Base-by-base conservation (phyloP, 2,329 filamentous ascomycete species). In the Fusarium chuoi region DNA sequence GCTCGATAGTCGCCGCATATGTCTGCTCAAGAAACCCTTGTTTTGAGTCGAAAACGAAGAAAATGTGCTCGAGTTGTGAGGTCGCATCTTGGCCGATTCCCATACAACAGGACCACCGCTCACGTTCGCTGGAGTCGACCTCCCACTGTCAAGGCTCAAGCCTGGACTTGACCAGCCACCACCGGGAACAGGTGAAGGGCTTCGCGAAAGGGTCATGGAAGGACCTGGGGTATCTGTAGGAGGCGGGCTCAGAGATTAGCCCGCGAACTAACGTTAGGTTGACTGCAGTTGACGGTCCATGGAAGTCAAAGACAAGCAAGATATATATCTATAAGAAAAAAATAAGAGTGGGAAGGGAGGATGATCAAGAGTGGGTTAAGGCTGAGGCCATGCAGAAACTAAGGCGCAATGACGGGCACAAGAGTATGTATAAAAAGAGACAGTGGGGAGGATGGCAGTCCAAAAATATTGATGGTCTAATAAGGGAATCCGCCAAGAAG, bases 131-230 rank as follows among this genome's bases (percentile, higher is more conserved):
- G 93, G 92, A 80, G 91, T 94, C 42, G 90, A 90, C 75, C 89
- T 88, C 70, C 92, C 92, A 81, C 92, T 94, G 74, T 90, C 91
- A 69, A 93, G 91, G 79, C 90, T 92, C 80, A 94, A 88, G 73
- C 92, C 94, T 63, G 93, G 94, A 83, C 92, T 96, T 64, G 94
- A 91, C 95, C 96, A 98, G 77, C 95, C 95, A 80, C 94, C 94
- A 78, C 93, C 93, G 70, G 91, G 92, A 72, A 91, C 89, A 71
- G 95, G 96, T 63, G 94, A 98, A 57, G 95, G 94, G 80, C 94
- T 97, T 84, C 94, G 91, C 76, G 95, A 96, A 72, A 96, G 85
- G 76, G 93, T 93, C 95, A 98, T 98, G 78, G 85, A 84, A 75
- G 83, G 79, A 77, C 84, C 86, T 48, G 90, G 87, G 58, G 87